These are phyloP conservation scores for Pigoraptor vietnamica DNA, from an alignment of 78 protist genomes.

Conservation along the genomic window DNA sequence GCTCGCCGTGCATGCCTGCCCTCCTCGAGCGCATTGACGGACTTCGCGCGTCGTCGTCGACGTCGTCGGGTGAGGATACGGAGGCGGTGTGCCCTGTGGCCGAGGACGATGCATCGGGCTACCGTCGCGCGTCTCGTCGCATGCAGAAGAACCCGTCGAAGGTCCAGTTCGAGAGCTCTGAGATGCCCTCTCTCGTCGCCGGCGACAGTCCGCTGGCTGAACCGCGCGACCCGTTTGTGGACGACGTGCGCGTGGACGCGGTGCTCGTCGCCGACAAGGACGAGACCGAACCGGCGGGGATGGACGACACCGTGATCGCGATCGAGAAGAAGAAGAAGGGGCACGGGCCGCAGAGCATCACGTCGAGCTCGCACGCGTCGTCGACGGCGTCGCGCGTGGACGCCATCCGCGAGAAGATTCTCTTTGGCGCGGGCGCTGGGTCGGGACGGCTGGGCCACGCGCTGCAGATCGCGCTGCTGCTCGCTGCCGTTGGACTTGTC, in stretches of 20 bases:
- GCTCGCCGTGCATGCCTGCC: too few species aligned
- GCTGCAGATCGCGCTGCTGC: neutral
- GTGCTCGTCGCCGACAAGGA: neutral
- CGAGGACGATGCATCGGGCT: neutral
- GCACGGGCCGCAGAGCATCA: neutral
- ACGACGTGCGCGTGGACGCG: neutral
- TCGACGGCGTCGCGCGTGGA: neutral
- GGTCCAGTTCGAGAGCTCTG: neutral
- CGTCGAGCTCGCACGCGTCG: neutral
- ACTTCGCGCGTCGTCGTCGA: too few species aligned
- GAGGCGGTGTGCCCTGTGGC: too few species aligned
- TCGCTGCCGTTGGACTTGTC: neutral
- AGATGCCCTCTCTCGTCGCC: too few species aligned
- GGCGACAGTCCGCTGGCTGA: neutral
- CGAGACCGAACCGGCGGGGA: too few species aligned
- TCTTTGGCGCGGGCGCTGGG: neutral
- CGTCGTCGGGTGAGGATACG: too few species aligned
- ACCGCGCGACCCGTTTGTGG: neutral
- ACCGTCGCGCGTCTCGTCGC: neutral
- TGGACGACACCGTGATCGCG: too few species aligned
- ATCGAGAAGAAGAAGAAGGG: too few species aligned
- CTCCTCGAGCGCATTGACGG: too few species aligned
- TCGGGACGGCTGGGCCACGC: neutral
- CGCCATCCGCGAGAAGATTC: neutral
- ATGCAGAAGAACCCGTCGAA: neutral